phyloP scores from a whole-genome alignment of 2,329 filamentous ascomycete species.

The Corynespora cassiicola region DNA sequence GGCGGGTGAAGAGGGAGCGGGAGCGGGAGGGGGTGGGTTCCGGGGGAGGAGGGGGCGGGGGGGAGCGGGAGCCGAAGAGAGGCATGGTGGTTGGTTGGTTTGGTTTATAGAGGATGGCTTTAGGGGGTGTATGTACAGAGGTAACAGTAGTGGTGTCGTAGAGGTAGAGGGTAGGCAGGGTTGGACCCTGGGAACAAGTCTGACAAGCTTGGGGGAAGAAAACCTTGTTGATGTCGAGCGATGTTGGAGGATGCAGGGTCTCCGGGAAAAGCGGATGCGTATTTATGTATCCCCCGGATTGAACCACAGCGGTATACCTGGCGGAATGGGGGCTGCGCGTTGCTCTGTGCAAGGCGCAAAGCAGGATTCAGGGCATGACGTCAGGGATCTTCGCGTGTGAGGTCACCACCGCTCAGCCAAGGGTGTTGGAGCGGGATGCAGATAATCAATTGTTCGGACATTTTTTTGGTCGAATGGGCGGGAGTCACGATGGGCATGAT shows the following conservation, averaged over 20 bases:
- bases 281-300: too few relatives aligned
- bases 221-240: background rate
- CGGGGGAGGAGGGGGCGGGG: conserved; percentile 27
- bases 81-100: conserved; percentile 31
- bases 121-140: conserved; percentile 5
- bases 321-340: conserved; percentile 1
- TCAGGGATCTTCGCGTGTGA: conserved; percentile 21
- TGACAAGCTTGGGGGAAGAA: too few relatives aligned
- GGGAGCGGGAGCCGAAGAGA: conserved; percentile 36
- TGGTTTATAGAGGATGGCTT: conserved; percentile 6
- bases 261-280: too few relatives aligned
- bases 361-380: conserved; percentile 22
- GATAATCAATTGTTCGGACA: too few relatives aligned
- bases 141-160: background rate
- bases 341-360: conserved; percentile 13
- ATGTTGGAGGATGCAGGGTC: too few relatives aligned
- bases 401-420: conserved; percentile 12
- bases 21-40: conserved; percentile 27
- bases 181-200: too few relatives aligned
- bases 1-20: conserved; percentile 44
- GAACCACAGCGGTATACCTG: conserved; percentile 20
- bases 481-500: conserved; percentile 4
- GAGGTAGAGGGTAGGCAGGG: too few relatives aligned
- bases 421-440: background rate
- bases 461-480: background rate